These are phyloP conservation scores for Actinidia chinensis DNA, from an alignment of 179 eudicot species.

Conservation along the genomic window DNA sequence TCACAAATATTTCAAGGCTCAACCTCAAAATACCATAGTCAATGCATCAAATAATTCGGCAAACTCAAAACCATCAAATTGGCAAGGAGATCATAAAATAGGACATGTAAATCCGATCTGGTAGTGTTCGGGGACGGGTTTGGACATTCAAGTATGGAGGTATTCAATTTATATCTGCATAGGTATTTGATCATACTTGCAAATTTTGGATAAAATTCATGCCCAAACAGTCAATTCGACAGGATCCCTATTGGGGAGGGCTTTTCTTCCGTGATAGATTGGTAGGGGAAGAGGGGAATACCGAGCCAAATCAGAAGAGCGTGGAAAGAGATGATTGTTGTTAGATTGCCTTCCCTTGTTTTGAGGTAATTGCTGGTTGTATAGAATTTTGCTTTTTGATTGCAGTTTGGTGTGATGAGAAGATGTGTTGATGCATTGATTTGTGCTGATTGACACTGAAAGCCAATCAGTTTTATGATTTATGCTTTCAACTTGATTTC, in stretches of 20 bases:
- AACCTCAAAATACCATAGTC: no score
- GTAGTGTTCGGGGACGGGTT: no score
- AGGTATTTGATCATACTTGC: no score
- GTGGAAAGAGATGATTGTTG: background rate
- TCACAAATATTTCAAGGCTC: no score
- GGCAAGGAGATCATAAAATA: no score
- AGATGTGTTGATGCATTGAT: background rate
- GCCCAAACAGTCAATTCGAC: no score
- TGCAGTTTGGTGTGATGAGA: background rate
- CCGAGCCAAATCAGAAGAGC: background rate
- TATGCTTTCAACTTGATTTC: background rate
- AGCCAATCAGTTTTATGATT: background rate
- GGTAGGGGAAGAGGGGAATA: background rate
- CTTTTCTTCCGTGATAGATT: background rate
- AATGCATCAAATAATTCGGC: no score
- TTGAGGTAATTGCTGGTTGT: background rate
- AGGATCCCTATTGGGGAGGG: background rate
- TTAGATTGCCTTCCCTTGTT: background rate
- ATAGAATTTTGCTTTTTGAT: background rate
- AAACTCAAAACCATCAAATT: no score
- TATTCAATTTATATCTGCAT: no score
- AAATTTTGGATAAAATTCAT: no score
- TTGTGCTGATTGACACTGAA: background rate
- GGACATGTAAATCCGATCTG: no score
- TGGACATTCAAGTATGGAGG: no score